Base-by-base conservation (phyloP, 495 filamentous ascomycete genomes). In the Glonium stellatum region DNA sequence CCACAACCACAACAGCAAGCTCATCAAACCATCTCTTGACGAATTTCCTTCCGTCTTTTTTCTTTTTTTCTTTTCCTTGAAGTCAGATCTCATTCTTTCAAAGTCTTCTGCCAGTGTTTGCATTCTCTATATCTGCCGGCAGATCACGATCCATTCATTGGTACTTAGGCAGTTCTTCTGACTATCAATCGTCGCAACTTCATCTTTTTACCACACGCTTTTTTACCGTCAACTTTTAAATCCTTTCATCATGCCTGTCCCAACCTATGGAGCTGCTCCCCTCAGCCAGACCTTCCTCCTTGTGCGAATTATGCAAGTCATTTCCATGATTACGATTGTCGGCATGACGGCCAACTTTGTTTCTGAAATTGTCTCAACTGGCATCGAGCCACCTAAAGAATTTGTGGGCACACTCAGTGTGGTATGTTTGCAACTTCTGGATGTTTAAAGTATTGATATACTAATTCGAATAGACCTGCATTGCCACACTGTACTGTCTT, bases 261-360 rank as follows among this genome's bases (percentile, higher is more conserved):
- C 78, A 69, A 61, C 74, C 63, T 80, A 89, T 67, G 90, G 92
- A 65, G 88, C 86, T 66, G 65, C 69, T 55, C 72, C 72, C 47
- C 76, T 95, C 49, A 89, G 88, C 63, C 82, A 83, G 54, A 87
- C 83, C 60, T 96, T 95, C 78, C 83, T 84, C 35, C 69, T 87
- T 58, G 80, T 86, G 61, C 83, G 92, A 31, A 76, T 81, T 23
- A 78, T 92, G 59, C 85, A 96, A 70, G 76, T 80, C 50, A 76
- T 84, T 52, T 85, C 80, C 21, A 84, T 97, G 61, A 82, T 96
- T 63, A 78, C 83, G 49, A 83, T 90, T 62, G 87, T 96, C 67
- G 90, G 90, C 54, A 82, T 96, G 62, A 84, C 82, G 0, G 81
- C 89, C 57, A 89, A 89, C 70, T 92, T 96, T 76, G 84, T 96